Conservation (phyloP, 257 asterid species). For the Parsonsia alboflavescens region DNA sequence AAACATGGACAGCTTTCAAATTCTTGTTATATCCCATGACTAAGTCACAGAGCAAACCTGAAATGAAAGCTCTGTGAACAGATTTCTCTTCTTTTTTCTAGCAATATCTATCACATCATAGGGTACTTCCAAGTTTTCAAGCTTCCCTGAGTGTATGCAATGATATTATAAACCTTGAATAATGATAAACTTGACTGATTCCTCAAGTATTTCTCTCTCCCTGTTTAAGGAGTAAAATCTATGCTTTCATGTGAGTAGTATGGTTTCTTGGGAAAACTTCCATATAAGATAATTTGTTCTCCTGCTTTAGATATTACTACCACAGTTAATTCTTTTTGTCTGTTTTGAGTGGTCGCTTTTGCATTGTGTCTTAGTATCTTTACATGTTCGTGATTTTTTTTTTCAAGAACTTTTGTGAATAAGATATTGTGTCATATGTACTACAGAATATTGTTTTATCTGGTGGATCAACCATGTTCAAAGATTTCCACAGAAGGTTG, state of each 20-base stretch:
- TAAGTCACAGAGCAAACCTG: not conserved
- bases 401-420: not conserved
- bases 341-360: not conserved
- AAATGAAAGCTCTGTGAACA: not conserved
- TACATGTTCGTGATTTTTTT: not conserved
- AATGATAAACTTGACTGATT: not conserved
- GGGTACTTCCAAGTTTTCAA: not conserved
- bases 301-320: not conserved
- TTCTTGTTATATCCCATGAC: not conserved
- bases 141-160: not conserved
- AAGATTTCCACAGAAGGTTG: slow-evolving; percentile 83
- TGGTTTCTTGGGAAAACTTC: not conserved
- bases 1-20: not conserved
- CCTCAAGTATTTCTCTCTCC: not conserved
- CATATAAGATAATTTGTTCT: not conserved
- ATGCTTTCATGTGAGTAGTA: not conserved
- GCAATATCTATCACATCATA: not conserved
- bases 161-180: not conserved
- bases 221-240: not conserved
- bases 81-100: not conserved
- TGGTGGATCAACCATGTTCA: slow-evolving; percentile 97
- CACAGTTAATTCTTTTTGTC: not conserved
- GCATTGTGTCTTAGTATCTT: not conserved
- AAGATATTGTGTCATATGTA: slow-evolving; percentile 15
- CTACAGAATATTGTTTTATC: slow-evolving; percentile 85